Evolutionary conservation across 179 eudicot species (phyloP).

Genomic region (Camellia oleifera): DNA sequence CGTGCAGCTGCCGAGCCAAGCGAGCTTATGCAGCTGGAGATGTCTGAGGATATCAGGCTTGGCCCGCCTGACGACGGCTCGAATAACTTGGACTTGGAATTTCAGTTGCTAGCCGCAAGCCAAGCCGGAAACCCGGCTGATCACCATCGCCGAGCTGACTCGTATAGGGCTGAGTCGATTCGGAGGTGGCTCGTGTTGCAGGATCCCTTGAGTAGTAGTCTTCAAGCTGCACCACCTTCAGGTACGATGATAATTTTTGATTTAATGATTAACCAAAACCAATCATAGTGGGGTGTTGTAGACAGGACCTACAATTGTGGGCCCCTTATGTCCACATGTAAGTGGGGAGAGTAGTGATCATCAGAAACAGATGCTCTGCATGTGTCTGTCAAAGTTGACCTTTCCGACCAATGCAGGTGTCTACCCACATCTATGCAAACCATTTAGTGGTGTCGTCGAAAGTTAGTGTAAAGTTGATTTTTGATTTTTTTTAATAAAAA

Average conservation of each 20-base stretch:
- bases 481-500: no score
- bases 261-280: no score
- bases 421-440: no score
- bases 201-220: conserved; percentile 23
- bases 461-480: no score
- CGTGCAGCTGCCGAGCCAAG: conserved; percentile 30
- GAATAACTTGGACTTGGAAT: conserved; percentile 46
- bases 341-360: no score
- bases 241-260: conserved; percentile 2
- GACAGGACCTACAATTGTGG: no score
- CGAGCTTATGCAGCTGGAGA: conserved; percentile 55
- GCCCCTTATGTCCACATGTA: no score
- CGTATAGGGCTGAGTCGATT: conserved; percentile 34
- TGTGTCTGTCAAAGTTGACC: no score
- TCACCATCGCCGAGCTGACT: conserved; percentile 19
- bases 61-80: conserved; percentile 63
- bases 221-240: conserved; percentile 11
- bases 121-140: conserved; percentile 12
- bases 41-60: conserved; percentile 51
- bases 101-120: conserved; percentile 21
- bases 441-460: no score
- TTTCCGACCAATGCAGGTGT: no score
- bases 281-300: no score
- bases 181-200: conserved; percentile 41
- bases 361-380: no score